A percentile compares a stretch with the other conserved stretches of the same genome.
Conservation (phyloP, 2,329 filamentous ascomycete genomes). For the Aspergillus pseudoglaucus region DNA sequence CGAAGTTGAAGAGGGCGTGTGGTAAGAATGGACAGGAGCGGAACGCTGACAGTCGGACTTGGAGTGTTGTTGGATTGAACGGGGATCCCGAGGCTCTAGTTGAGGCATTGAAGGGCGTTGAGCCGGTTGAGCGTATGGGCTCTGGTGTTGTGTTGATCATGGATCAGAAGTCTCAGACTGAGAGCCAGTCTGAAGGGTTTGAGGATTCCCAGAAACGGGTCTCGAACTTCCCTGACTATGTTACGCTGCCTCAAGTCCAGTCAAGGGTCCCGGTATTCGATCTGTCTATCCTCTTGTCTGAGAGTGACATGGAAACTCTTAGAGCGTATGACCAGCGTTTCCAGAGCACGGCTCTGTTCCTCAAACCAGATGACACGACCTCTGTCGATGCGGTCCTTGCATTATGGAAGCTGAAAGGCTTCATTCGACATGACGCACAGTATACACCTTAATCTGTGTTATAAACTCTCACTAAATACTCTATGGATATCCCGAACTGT, state of each 20-base stretch:
- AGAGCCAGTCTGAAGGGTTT: background rate
- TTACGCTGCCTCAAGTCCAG: conserved; percentile 22
- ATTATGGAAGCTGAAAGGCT: conserved; percentile 35
- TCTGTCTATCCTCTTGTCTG: conserved; percentile 25
- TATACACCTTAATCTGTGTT: background rate
- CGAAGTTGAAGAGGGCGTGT: conserved; percentile 30
- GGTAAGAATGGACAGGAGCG: conserved; percentile 13
- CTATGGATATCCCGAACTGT: conserved; percentile 1
- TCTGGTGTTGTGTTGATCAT: conserved; percentile 26
- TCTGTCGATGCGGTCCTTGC: conserved; percentile 27
- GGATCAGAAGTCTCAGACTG: conserved; percentile 1
- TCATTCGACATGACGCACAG: conserved; percentile 9
- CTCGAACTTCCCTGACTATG: conserved; percentile 17
- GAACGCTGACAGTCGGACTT: conserved; percentile 15
- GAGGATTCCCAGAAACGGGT: background rate
- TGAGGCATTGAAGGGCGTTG: conserved; percentile 15
- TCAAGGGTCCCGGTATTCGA: conserved; percentile 34
- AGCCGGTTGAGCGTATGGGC: conserved; percentile 21
- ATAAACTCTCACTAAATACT: background rate
- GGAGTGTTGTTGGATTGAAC: conserved; percentile 19
- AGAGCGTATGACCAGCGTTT: conserved; percentile 22
- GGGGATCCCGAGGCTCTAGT: conserved; percentile 15
- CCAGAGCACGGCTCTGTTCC: conserved; percentile 27
- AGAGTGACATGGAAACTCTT: conserved; percentile 24
- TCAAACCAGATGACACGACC: conserved; percentile 23